Evolutionary conservation across 208 protist genomes (phyloP), one percentile per base, ranked within the genome.

Genomic region (Tritrichomonas musculus): DNA sequence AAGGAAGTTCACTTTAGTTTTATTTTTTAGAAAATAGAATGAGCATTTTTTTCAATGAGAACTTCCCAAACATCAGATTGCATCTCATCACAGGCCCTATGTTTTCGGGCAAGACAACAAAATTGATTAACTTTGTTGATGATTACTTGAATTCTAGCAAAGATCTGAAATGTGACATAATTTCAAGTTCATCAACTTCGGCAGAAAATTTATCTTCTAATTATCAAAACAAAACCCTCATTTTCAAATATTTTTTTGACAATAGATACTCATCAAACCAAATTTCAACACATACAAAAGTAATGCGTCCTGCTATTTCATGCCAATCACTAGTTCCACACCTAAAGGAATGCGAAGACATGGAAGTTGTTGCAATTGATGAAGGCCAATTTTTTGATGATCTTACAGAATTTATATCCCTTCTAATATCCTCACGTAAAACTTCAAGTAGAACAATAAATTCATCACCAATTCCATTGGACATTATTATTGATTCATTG

Each of bases 41-140:
- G 9, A 64, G 22, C 22, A 36, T 72, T 72, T 30, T 36, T 36
- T n/a, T 72, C 64, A 17, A 17, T 30, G 64, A 72, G 8, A n/a
- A n/a, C 4, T 36, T 72, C 25, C 4, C 22, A n/a, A 36, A 44
- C 14, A 50, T 44, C n/a, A 5, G 84, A 47, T 96, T 98, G 72
- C 96, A 98, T 94, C 95, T 98, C n/a, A 97, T 98, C 92, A 97
- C 97, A 47, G 97, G 97, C 49, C 97, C 97, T 41, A 98, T 98
- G 97, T 98, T 98, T 92, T 96, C 97, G 39, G 97, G 97, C 66
- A 94, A 98, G 95, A 97, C 97, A 0, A 98, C 97, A 1, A 97
- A 98, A 94, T 95, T 98, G n/a, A 96, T 98, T 94, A 95, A 96
- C 82, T 96, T 97, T 53, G 96, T 98, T 2, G 95, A 96, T 47